A percentile compares a stretch with the other conserved stretches of the same genome.
Evolutionary conservation across 2,329 filamentous ascomycete genomes (phyloP).

Genomic region (Colletotrichum eleusines): DNA sequence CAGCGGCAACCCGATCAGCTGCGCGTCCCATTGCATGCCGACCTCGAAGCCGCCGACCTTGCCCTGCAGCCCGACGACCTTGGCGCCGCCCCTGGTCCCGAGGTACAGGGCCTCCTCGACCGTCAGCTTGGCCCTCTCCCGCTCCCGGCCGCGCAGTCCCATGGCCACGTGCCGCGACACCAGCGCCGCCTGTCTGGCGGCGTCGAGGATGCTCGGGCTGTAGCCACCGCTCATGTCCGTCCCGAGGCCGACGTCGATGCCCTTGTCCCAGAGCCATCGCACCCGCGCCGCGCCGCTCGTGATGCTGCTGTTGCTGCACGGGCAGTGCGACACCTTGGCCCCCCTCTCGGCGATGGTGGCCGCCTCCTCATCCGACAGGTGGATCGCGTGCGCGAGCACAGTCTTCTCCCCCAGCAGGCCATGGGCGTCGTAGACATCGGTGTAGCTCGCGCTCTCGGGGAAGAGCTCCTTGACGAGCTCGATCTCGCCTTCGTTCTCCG

Average conservation of each 20-base stretch:
- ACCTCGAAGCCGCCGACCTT: conserved; percentile 84
- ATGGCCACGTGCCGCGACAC: conserved; percentile 80
- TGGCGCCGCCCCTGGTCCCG: conserved; percentile 88
- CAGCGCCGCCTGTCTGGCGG: conserved; percentile 83
- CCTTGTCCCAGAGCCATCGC: conserved; percentile 77
- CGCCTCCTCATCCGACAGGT: conserved; percentile 77
- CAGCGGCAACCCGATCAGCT: conserved; percentile 76
- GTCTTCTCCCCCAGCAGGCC: conserved; percentile 79
- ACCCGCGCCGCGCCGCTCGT: conserved; percentile 84
- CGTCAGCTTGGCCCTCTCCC: conserved; percentile 74
- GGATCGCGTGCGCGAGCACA: conserved; percentile 87
- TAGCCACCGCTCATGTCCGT: conserved; percentile 95
- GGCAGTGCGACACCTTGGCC: conserved; percentile 85
- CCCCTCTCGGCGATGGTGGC: conserved; percentile 70
- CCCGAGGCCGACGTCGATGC: conserved; percentile 85
- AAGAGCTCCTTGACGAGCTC: conserved; percentile 78
- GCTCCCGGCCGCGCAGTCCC: conserved; percentile 52
- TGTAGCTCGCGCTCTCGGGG: conserved; percentile 73
- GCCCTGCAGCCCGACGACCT: conserved; percentile 79
- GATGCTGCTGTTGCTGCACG: conserved; percentile 85
- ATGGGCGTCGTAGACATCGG: conserved; percentile 81
- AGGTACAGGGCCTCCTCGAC: conserved; percentile 90
- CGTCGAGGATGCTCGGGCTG: conserved; percentile 82
- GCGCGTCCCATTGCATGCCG: conserved; percentile 92
- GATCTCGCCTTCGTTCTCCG: conserved; percentile 83